Evolutionary conservation across 176 grass and related monocot genomes (phyloP).

Genomic region (Musa acuminata): DNA sequence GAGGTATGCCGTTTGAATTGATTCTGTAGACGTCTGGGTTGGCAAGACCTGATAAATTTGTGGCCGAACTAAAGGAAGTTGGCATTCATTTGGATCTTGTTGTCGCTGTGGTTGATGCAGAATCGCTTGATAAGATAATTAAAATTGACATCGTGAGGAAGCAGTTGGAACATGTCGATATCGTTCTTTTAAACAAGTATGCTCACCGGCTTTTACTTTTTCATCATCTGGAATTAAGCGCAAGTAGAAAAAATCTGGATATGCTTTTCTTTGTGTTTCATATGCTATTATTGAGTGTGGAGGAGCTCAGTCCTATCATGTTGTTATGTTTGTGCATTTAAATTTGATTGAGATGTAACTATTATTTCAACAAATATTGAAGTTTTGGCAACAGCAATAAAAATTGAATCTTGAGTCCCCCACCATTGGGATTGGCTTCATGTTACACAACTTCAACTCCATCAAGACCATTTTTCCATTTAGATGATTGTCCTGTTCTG

Average conservation of each 20-base stretch:
- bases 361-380: no score
- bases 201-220: neutral
- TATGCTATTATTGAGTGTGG: no score
- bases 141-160: slow-evolving; percentile 10
- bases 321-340: no score
- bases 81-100: slow-evolving; percentile 17
- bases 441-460: no score
- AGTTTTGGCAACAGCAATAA: no score
- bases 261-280: neutral
- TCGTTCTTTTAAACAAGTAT: slow-evolving; percentile 18
- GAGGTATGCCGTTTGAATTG: neutral
- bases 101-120: slow-evolving; percentile 22
- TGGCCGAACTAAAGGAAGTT: slow-evolving; percentile 17
- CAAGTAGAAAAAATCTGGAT: neutral
- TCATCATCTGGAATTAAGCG: neutral
- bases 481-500: no score
- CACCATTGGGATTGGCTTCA: no score
- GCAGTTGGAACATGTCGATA: slow-evolving; percentile 19
- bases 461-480: no score
- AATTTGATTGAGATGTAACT: no score
- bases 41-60: slow-evolving; percentile 20
- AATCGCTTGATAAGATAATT: slow-evolving; percentile 14
- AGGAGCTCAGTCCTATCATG: no score
- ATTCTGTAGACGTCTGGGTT: slow-evolving; percentile 17
- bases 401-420: no score